Conservation (phyloP, 495 filamentous ascomycete species). For the Xylaria flabelliformis region DNA sequence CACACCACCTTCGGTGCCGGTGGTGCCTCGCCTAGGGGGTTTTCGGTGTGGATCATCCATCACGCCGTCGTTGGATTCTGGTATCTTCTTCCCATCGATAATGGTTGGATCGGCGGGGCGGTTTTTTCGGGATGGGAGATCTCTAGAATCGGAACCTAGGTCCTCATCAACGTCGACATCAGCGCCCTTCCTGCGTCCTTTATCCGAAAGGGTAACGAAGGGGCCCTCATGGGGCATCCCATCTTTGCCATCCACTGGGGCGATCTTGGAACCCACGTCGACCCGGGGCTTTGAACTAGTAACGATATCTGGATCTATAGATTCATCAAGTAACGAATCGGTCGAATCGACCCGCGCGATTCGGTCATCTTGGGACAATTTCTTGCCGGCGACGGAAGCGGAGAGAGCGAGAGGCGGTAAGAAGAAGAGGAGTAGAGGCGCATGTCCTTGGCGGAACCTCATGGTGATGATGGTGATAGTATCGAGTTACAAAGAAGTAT, state of each 20-base stretch:
- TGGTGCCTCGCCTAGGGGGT: constrained; percentile 80
- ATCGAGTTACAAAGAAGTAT: neutral
- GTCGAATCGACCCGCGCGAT: constrained; percentile 7
- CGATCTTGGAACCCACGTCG: constrained; percentile 76
- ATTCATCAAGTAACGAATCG: constrained; percentile 26
- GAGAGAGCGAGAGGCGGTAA: constrained; percentile 51
- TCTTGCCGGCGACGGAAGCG: constrained; percentile 40
- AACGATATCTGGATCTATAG: constrained; percentile 38
- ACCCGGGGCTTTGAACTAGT: constrained; percentile 42
- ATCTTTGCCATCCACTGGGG: constrained; percentile 94
- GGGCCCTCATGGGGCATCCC: constrained; percentile 94
- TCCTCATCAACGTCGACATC: constrained; percentile 35
- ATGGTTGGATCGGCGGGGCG: constrained; percentile 53
- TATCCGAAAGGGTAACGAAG: constrained; percentile 73
- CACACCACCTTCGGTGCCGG: constrained; percentile 85
- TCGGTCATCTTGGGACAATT: constrained; percentile 28
- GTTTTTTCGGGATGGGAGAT: constrained; percentile 54
- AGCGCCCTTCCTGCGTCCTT: constrained; percentile 42
- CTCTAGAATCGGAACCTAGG: constrained; percentile 49
- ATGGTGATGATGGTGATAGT: constrained; percentile 38
- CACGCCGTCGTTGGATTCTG: constrained; percentile 81
- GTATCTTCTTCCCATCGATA: constrained; percentile 72
- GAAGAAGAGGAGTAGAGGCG: constrained; percentile 53
- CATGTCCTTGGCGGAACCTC: constrained; percentile 48
- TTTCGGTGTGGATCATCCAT: constrained; percentile 83